Evolutionary conservation across 164 flowering plant species (phyloP), one percentile per base, ranked within the genome.

Genomic region (Vitis labrusca): DNA sequence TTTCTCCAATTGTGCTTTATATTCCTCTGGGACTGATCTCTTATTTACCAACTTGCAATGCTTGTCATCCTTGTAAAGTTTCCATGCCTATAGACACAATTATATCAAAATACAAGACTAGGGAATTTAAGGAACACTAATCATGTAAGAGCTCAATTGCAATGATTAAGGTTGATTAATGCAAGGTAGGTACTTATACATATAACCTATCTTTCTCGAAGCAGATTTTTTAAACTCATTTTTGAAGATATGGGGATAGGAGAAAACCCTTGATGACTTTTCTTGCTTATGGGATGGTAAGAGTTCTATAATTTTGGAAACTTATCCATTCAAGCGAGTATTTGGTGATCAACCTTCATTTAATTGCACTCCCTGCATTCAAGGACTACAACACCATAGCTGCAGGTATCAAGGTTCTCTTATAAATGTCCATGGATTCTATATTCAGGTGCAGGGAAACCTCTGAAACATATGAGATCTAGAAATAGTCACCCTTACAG

Each of bases 381-480:
- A 16, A 88, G 83, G 75, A 83, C 83, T 32, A 88, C 86, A 3
- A 88, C 71, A 8, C 92, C 92, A 76, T 49, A 88, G 69, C 87
- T 81, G 69, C 84, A 88, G 2, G 79, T 78, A 50, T 88, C 92
- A 44, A 75, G 88, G 74, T 85, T 88, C 71, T 79, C 85, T 9
- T 88, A 83, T 55, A 85, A 72, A 63, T 84, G 86, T 13, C 91
- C 88, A 55, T 80, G 84, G 57, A 84, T 74, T 71, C 86, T 88
- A 74, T 88, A 88, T 54, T 88, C 91, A 6, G 89, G 89, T 65
- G 91, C 86, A 12, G 87, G 83, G 55, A 79, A 82, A 10, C 85
- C 85, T 66, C 85, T 82, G 68, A 68, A 23, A 1, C 3, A 65
- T 29, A 7, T 37, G 7, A 70, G 13, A 15, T 57, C 17, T 29